Base-by-base conservation (phyloP, 192 early-diverging fungal genomes). In the Coemansia sp. region DNA sequence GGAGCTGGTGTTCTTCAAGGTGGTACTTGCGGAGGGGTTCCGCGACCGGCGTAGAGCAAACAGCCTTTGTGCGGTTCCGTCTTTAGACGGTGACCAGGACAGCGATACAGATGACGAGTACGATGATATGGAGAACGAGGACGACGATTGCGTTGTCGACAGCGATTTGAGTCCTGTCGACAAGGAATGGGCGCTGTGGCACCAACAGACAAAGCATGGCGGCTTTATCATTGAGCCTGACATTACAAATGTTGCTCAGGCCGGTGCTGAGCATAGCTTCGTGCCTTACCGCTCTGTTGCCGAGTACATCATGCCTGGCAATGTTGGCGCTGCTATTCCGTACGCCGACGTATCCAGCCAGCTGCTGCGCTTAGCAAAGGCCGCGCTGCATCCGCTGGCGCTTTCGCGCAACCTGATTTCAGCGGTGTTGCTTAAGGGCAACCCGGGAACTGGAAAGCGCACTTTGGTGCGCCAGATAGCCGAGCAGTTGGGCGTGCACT, bases 381-480 rank as follows among this genome's bases (percentile, higher is more conserved):
- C 89, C 2, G 82, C 81, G 35, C 76, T 94, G 11, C 86, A 92
- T 58, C 89, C 93, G 10, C 62, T 86, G 20, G 83, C 89, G 0
- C 58, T 80, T 12, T 63, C 81, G n/a, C 78, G 88, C 25, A 81
- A 80, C 9, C 70, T 95, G 17, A 75, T 79, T 12, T 89, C 89
- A 52, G 85, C 83, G 1, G 81, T 85, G 0, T 58, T 95, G 27
- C 49, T 97, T 17, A 84, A 88, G 53, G 94, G 92, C 10, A 83
- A 88, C 19, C 75, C 82, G 1, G 94, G 94, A 5, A 85, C 83
- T 14, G 94, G 94, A 10, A 97, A 97, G 55, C 79, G 82, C 29
- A 83, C 84, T 0, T 50, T 90, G 27, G 70, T 94, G 1, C 64
- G 73, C 14, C 71, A 79, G 45, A 82, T 87, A 0, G 84, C 83